phyloP scores from a whole-genome alignment of 169 alveolate genomes.

The Theileria annulata region DNA sequence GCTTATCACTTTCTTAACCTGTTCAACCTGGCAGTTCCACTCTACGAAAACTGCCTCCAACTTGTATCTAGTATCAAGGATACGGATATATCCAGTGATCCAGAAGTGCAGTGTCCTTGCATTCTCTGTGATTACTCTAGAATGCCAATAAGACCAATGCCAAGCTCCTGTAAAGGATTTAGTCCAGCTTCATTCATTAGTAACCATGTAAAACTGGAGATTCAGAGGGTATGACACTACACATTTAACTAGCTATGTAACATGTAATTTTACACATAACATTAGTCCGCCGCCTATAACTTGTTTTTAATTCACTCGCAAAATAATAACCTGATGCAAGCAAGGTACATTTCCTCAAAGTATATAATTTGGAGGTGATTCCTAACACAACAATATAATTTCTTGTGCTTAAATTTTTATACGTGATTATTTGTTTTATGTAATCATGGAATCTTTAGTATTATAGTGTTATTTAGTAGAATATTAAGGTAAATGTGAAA shows the following conservation, averaged over 20 bases:
- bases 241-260: neutral
- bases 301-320: conserved; percentile 50
- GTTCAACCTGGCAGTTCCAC: conserved; percentile 61
- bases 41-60: conserved; percentile 60
- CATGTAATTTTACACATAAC: neutral
- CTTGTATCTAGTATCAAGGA: conserved; percentile 12
- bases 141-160: conserved; percentile 7
- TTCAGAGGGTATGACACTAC: conserved; percentile 35
- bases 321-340: conserved; percentile 49
- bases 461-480: neutral
- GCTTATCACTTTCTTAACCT: conserved; percentile 56
- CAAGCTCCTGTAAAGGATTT: conserved; percentile 37
- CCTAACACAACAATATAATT: neutral
- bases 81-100: conserved; percentile 10
- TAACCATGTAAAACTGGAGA: conserved; percentile 28
- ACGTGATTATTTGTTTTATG: neutral
- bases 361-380: conserved; percentile 47
- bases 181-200: conserved; percentile 28
- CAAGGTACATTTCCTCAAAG: conserved; percentile 54
- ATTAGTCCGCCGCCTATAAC: conserved; percentile 54
- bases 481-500: neutral
- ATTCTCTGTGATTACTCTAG: conserved; percentile 52
- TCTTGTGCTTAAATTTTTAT: neutral
- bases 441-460: neutral
- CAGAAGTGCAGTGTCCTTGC: conserved; percentile 53